phyloP scores from a whole-genome alignment of 805 yeast species.

The Candida suzukii region DNA sequence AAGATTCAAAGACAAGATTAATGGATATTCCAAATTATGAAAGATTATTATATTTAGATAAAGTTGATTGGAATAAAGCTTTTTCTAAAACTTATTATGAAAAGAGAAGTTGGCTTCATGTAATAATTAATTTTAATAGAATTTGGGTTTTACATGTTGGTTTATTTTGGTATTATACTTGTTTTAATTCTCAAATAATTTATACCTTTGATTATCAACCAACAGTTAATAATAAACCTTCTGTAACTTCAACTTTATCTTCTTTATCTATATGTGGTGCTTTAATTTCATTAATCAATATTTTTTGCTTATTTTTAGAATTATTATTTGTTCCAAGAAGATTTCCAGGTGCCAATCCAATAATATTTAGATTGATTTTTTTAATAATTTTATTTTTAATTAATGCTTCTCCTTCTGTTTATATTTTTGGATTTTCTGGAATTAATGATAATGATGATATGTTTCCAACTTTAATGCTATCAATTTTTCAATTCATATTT shows the following conservation, averaged over 20 bases:
- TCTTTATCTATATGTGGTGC: slow-evolving; percentile 65
- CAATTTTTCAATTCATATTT: slow-evolving; percentile 46
- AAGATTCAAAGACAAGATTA: slow-evolving; percentile 35
- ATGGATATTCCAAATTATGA: slow-evolving; percentile 48
- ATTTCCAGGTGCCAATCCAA: slow-evolving; percentile 66
- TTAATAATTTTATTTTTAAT: slow-evolving; percentile 35
- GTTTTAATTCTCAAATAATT: slow-evolving; percentile 57
- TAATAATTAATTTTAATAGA: slow-evolving; percentile 65
- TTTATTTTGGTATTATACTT: slow-evolving; percentile 70
- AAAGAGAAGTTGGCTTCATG: slow-evolving; percentile 71
- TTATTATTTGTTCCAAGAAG: slow-evolving; percentile 58
- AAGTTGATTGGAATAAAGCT: slow-evolving; percentile 59
- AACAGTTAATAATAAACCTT: slow-evolving; percentile 51
- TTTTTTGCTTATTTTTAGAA: slow-evolving; percentile 53
- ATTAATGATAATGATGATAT: slow-evolving; percentile 25
- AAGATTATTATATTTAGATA: slow-evolving; percentile 46
- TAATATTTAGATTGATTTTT: slow-evolving; percentile 39
- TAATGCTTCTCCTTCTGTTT: slow-evolving; percentile 44
- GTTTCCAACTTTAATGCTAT: slow-evolving; percentile 17
- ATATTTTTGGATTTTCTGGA: slow-evolving; percentile 32
- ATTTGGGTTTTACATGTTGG: slow-evolving; percentile 74
- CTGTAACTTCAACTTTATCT: slow-evolving; percentile 45
- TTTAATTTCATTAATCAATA: slow-evolving; percentile 47
- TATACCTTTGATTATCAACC: slow-evolving; percentile 55
- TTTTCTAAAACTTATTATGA: slow-evolving; percentile 74